Base-by-base conservation (phyloP, 768 basidiomycete genomes). In the Phanerochaete carnosa region DNA sequence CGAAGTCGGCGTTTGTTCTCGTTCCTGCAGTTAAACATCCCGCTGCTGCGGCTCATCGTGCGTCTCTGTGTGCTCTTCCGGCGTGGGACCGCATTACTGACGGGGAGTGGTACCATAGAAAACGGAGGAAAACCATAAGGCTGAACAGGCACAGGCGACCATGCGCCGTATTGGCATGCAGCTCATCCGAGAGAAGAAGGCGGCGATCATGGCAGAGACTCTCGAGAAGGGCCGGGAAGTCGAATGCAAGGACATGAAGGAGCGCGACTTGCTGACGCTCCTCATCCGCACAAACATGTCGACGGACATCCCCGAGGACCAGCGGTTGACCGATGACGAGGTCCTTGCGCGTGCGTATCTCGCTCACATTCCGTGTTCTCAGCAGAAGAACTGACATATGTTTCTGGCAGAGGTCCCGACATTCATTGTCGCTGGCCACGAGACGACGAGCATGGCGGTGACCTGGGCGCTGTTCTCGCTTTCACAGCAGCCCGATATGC, bases 201-300 rank as follows among this genome's bases (percentile, higher is more conserved):
- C 69, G 3, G 72, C 66, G 9, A 70, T 78, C 5, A 57, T 65
- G 12, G 60, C 62, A 15, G 70, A 68, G 4, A 54, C 45, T 26
- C 50, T 11, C 5, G 45, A 60, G 30, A 47, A 47, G 22, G 46
- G 46, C 3, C 30, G 52, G 60, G 70, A 68, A 9, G 50, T 29
- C 3, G 54, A 60, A 52, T 46, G 76, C 73, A 71, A 74, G 60
- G 68, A 70, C 19, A 53, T 74, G 16, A 64, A 63, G 0, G 76
- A 76, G 25, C 78, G 83, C n/a, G 88, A 89, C 72, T 66, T 90
- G 2, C 73, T 90, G 2, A 84, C 83, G 0, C 65, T 88, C 28
- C 74, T 90, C 2, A 74, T 89, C 45, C 77, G 78, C 59, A 87
- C 88, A 2, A 90, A 90, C 67, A 80, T 86, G 73, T 80, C 84